These are phyloP conservation scores for Suillus hirtellus DNA, from an alignment of 768 basidiomycete species.

Conservation along the genomic window DNA sequence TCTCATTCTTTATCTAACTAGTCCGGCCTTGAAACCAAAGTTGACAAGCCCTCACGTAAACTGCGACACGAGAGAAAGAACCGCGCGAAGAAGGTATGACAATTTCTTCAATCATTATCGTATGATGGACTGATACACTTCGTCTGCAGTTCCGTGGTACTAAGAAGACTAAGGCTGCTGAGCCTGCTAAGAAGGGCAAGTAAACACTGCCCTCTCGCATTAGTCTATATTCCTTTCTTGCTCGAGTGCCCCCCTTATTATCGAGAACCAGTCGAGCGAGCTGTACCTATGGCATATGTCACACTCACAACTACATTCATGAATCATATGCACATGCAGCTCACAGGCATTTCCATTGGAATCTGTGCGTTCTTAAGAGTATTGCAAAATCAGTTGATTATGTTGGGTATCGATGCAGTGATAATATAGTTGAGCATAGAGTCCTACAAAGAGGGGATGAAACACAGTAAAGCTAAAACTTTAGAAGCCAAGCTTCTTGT, in stretches of 20 bases:
- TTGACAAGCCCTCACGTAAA: conserved; percentile 91
- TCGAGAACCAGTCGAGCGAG: conserved; percentile 36
- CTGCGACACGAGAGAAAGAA: conserved; percentile 99
- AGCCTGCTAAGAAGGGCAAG: conserved; percentile 91
- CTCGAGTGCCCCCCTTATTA: conserved; percentile 25
- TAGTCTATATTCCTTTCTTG: conserved; percentile 18
- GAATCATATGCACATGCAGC: conserved; percentile 31
- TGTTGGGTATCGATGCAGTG: conserved; percentile 32
- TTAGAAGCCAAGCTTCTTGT: conserved; percentile 89
- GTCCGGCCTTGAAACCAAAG: conserved; percentile 73
- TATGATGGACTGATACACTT: conserved; percentile 16
- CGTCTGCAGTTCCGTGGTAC: conserved; percentile 81
- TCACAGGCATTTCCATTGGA: conserved; percentile 25
- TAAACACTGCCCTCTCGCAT: conserved; percentile 43
- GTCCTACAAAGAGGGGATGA: conserved; percentile 10
- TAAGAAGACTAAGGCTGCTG: conserved; percentile 92
- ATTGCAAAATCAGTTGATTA: conserved; percentile 35
- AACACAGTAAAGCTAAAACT: conserved; percentile 8
- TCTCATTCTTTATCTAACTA: conserved; percentile 29
- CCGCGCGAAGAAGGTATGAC: conserved; percentile 93
- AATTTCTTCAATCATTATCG: conserved; percentile 3
- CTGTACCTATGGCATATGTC: conserved; percentile 47
- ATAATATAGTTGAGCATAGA: conserved; percentile 17
- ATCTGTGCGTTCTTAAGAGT: conserved; percentile 24
- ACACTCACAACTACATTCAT: conserved; percentile 21